Conservation (phyloP, 2,329 filamentous ascomycete genomes). For the Alternaria brassicicola region DNA sequence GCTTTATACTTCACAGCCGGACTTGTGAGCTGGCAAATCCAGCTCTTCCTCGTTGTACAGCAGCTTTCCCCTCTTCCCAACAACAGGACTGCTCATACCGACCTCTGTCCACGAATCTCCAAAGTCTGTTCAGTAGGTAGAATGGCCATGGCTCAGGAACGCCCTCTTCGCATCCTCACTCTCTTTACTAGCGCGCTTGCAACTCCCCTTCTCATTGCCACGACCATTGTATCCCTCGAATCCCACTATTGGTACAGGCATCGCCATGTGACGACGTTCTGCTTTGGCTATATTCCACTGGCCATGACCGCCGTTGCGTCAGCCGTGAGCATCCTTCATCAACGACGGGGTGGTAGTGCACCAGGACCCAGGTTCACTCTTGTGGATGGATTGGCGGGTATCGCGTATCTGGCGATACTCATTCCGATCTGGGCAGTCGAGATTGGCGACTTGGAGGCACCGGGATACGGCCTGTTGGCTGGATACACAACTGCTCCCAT, state of each 20-base stretch:
- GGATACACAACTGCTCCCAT: slow-evolving; percentile 26
- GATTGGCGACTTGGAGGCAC: not conserved
- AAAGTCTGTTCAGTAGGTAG: not conserved
- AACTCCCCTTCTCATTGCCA: slow-evolving; percentile 20
- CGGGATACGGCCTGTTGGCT: slow-evolving; percentile 17
- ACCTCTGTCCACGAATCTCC: not conserved
- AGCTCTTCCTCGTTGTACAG: not conserved
- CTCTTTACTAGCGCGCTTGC: slow-evolving; percentile 16
- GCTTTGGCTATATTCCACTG: slow-evolving; percentile 26
- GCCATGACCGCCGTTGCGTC: slow-evolving; percentile 16
- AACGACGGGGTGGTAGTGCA: slow-evolving; percentile 5
- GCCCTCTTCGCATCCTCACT: slow-evolving; percentile 12
- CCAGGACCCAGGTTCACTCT: slow-evolving; percentile 9
- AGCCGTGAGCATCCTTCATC: not conserved
- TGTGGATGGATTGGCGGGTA: slow-evolving; percentile 8
- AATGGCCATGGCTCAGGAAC: slow-evolving; percentile 14
- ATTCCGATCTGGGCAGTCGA: slow-evolving; percentile 22
- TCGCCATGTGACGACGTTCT: slow-evolving; percentile 12
- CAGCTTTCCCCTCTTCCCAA: not conserved
- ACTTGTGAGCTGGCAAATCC: not conserved
- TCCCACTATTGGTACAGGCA: not conserved
- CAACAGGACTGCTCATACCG: not conserved
- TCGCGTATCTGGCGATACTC: slow-evolving; percentile 16
- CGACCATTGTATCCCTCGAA: slow-evolving; percentile 13
- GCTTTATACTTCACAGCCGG: not conserved